Conservation (phyloP, 2,329 filamentous ascomycete genomes). For the Didymella glomerata region DNA sequence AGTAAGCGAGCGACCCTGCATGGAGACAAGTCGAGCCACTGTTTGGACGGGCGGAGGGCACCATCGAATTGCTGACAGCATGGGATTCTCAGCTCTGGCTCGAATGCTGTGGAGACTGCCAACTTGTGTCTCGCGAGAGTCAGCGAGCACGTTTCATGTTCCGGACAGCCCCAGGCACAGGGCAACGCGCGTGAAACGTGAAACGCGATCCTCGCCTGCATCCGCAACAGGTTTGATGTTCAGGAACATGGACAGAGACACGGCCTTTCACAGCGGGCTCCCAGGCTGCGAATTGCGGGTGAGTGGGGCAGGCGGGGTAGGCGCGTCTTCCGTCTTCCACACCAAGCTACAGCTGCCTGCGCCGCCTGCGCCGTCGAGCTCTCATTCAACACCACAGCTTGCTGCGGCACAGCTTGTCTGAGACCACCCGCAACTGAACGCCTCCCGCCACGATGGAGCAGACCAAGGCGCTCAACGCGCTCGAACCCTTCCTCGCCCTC, state of each 20-base stretch:
- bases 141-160: conserved; percentile 20
- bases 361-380: conserved; percentile 23
- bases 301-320: conserved; percentile 2
- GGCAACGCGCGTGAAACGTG: conserved; percentile 14
- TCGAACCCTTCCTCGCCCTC: conserved; percentile 87
- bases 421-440: background rate
- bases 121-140: conserved; percentile 6
- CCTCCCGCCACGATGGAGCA: conserved; percentile 73
- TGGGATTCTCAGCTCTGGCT: background rate
- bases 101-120: background rate
- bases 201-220: conserved; percentile 15
- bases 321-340: background rate
- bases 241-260: conserved; percentile 8
- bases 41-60: background rate
- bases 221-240: background rate
- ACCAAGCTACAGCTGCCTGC: conserved; percentile 26
- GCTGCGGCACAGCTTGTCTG: background rate
- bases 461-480: conserved; percentile 66
- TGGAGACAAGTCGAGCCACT: conserved; percentile 8
- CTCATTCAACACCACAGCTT: conserved; percentile 5
- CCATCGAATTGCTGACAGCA: background rate
- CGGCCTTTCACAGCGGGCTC: conserved; percentile 9
- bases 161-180: conserved; percentile 13
- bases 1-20: conserved; percentile 3
- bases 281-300: background rate